Evolutionary conservation across 2,329 filamentous ascomycete genomes (phyloP).

Genomic region (Diplodia seriata): DNA sequence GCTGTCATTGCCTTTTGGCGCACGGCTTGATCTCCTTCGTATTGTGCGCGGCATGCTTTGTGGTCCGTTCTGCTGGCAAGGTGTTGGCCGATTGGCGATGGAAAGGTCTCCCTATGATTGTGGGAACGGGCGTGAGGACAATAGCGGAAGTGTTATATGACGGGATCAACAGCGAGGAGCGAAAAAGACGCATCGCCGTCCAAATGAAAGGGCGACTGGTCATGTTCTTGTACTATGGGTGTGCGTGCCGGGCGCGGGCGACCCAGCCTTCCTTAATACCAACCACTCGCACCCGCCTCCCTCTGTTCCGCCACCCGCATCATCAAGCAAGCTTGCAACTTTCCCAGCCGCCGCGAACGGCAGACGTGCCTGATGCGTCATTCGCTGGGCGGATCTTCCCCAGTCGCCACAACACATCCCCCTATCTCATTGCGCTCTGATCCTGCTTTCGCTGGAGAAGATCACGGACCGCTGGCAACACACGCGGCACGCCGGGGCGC

Average conservation of each 20-base stretch:
- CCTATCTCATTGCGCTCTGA: conserved; percentile 1
- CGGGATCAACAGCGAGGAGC: conserved; percentile 10
- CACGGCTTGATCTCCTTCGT: conserved; percentile 18
- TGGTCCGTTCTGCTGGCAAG: conserved; percentile 2
- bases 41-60: background rate
- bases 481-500: background rate
- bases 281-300: background rate
- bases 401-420: conserved; percentile 5
- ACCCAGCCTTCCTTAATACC: conserved; percentile 1
- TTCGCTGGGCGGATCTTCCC: background rate
- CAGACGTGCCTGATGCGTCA: background rate
- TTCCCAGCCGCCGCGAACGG: background rate
- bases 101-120: conserved; percentile 14
- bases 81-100: conserved; percentile 13
- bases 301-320: background rate
- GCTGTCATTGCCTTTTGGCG: background rate
- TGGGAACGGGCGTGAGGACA: conserved; percentile 8
- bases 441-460: background rate
- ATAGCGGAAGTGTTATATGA: conserved; percentile 19
- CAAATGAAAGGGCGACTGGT: conserved; percentile 22
- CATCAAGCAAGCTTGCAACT: background rate
- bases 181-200: conserved; percentile 23
- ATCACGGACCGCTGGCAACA: background rate
- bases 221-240: conserved; percentile 14
- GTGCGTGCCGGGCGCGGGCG: background rate